Percentiles rank a stretch among this genome's conserved stretches.
These are phyloP conservation scores for Pythium brachiatum DNA, from an alignment of 352 stramenopile species.

Conservation along the genomic window DNA sequence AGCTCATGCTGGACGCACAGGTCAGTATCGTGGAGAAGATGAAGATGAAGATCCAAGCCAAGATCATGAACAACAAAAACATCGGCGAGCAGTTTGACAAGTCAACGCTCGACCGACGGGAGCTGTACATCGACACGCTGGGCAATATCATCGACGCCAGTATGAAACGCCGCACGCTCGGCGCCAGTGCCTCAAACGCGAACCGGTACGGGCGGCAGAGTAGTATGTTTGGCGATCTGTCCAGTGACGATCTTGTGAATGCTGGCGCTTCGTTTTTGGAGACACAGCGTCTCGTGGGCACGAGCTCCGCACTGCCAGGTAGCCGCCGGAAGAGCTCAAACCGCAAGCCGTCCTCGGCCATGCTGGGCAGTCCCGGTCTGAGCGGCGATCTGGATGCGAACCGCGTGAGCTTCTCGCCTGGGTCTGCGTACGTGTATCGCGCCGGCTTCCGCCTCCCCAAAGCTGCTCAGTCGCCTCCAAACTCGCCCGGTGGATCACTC, in stretches of 20 bases:
- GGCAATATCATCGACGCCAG: slow-evolving; percentile 74
- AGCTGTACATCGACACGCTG: slow-evolving; percentile 80
- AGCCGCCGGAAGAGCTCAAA: slow-evolving; percentile 21
- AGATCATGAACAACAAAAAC: slow-evolving; percentile 91
- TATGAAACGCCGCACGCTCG: slow-evolving; percentile 67
- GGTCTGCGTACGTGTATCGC: slow-evolving; percentile 26
- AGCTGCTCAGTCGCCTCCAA: slow-evolving; percentile 22
- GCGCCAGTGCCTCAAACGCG: slow-evolving; percentile 8
- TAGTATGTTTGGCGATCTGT: slow-evolving; percentile 18
- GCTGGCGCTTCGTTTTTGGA: slow-evolving; percentile 41
- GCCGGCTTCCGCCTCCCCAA: slow-evolving; percentile 32
- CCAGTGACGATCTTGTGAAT: slow-evolving; percentile 18
- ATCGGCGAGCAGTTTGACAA: slow-evolving; percentile 87
- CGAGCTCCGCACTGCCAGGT: slow-evolving; percentile 14
- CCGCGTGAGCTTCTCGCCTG: slow-evolving; percentile 26
- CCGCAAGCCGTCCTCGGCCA: slow-evolving; percentile 13
- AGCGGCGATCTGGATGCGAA: slow-evolving; percentile 23
- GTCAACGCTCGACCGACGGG: slow-evolving; percentile 64
- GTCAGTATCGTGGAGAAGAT: slow-evolving; percentile 66
- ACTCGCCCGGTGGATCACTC: slow-evolving; percentile 17
- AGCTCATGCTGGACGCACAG: slow-evolving; percentile 72
- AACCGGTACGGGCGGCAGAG: slow-evolving; percentile 21
- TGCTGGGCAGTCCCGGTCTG: slow-evolving; percentile 13
- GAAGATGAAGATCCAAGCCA: slow-evolving; percentile 69
- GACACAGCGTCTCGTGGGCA: slow-evolving; percentile 40